These are phyloP conservation scores for Ramaria sp. DNA, from an alignment of 768 basidiomycete genomes.

Conservation along the genomic window DNA sequence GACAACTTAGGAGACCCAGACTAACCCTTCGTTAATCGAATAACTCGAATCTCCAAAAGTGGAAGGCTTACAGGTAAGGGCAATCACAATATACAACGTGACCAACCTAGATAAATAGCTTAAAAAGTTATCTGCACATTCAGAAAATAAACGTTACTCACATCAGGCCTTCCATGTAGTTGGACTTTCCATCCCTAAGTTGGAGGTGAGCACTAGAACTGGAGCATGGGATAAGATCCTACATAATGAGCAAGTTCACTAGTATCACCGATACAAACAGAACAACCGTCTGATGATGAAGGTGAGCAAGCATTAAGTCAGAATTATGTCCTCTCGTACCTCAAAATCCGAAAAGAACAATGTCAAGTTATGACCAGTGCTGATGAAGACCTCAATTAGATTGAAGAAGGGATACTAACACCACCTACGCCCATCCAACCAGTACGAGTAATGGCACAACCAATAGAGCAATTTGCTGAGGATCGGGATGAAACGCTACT, in stretches of 20 bases:
- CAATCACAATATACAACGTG: slow-evolving; percentile 71
- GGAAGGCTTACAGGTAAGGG: slow-evolving; percentile 56
- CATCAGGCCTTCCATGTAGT: slow-evolving; percentile 92
- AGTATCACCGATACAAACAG: slow-evolving; percentile 84
- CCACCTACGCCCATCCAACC: slow-evolving; percentile 70
- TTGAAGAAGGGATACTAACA: not conserved
- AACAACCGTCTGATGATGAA: slow-evolving; percentile 48
- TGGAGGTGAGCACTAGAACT: slow-evolving; percentile 2
- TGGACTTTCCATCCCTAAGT: slow-evolving; percentile 69
- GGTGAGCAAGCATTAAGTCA: not conserved
- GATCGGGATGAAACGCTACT: not conserved
- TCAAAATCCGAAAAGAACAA: slow-evolving; percentile 84
- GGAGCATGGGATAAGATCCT: slow-evolving; percentile 14
- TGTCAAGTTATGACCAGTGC: slow-evolving; percentile 59
- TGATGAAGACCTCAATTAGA: slow-evolving; percentile 17
- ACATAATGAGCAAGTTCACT: slow-evolving; percentile 75
- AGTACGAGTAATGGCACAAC: slow-evolving; percentile 83
- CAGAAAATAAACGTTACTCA: slow-evolving; percentile 11
- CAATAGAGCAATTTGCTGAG: slow-evolving; percentile 75
- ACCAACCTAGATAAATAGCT: slow-evolving; percentile 20
- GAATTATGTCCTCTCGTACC: slow-evolving; percentile 26
- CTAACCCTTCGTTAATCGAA: slow-evolving; percentile 14
- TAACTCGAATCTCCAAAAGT: not conserved
- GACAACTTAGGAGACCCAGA: slow-evolving; percentile 32
- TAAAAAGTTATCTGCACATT: too few species aligned